phyloP scores from a whole-genome alignment of 1,139 yeast species.

The Scheffersomyces cryptocercus region DNA sequence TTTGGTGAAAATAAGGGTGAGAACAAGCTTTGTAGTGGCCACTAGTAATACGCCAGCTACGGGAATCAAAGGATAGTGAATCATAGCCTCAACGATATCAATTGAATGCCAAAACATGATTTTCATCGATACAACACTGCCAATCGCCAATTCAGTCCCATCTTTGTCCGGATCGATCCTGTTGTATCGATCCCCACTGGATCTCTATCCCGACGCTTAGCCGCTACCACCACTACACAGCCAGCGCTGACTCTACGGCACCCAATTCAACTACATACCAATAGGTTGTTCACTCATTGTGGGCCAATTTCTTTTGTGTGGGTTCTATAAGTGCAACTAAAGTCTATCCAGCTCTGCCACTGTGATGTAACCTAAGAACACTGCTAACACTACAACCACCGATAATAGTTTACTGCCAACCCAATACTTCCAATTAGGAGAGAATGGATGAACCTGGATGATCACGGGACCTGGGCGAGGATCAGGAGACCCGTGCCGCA shows the following conservation, averaged over 20 bases:
- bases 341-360: too few relatives aligned
- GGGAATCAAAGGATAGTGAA: neutral
- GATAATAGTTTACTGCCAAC: too few relatives aligned
- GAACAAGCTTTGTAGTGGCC: neutral
- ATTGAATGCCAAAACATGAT: neutral
- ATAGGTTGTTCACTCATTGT: conserved; percentile 52
- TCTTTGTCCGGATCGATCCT: too few relatives aligned
- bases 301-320: conserved; percentile 7
- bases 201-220: neutral
- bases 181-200: too few relatives aligned
- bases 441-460: too few relatives aligned
- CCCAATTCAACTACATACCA: conserved; percentile 42
- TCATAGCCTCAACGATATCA: neutral
- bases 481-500: too few relatives aligned
- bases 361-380: too few relatives aligned
- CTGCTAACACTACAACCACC: too few relatives aligned
- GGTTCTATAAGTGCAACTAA: neutral
- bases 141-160: too few relatives aligned
- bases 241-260: neutral
- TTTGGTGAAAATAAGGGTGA: neutral
- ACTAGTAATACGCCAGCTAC: neutral
- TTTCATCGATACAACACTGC: too few relatives aligned
- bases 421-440: too few relatives aligned
- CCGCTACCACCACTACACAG: neutral
- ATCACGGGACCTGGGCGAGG: too few relatives aligned